These are phyloP conservation scores for Oenanthe javanica DNA, from an alignment of 140 eudicot genomes.

Conservation along the genomic window DNA sequence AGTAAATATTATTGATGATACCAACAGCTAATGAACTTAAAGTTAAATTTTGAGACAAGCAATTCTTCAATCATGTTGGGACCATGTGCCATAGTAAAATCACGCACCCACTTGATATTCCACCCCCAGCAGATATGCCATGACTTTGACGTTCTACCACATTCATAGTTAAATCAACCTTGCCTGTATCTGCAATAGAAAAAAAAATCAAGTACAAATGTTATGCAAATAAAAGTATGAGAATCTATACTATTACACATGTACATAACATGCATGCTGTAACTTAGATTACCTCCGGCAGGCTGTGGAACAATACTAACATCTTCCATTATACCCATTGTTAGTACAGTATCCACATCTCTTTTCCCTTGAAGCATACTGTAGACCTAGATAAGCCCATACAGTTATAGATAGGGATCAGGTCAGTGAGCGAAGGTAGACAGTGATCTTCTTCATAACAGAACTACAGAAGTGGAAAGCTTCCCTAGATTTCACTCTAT, in stretches of 20 bases:
- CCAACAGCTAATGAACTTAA: not conserved
- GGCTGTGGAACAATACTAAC: conserved; percentile 98
- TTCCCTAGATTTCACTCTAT: not conserved
- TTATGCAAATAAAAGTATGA: not conserved
- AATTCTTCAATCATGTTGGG: not conserved
- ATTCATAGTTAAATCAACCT: conserved; percentile 88
- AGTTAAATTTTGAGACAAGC: not conserved
- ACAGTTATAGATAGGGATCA: not conserved
- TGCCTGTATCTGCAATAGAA: conserved; percentile 59
- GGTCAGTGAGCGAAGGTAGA: not conserved
- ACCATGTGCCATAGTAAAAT: conserved; percentile 8
- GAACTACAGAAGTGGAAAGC: not conserved
- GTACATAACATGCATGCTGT: not conserved
- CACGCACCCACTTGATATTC: conserved; percentile 95
- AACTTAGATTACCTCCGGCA: conserved; percentile 72
- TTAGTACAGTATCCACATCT: conserved; percentile 94
- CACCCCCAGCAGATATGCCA: conserved; percentile 99
- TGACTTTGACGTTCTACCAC: conserved; percentile 96
- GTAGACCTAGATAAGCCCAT: conserved; percentile 48
- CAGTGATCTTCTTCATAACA: not conserved
- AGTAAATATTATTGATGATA: conserved; percentile 7
- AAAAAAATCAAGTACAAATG: not conserved
- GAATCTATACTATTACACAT: not conserved
- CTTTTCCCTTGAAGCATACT: conserved; percentile 97
- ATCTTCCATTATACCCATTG: conserved; percentile 99